Base-by-base conservation (phyloP, 306 rosid genomes). In the Cajanus cajan region DNA sequence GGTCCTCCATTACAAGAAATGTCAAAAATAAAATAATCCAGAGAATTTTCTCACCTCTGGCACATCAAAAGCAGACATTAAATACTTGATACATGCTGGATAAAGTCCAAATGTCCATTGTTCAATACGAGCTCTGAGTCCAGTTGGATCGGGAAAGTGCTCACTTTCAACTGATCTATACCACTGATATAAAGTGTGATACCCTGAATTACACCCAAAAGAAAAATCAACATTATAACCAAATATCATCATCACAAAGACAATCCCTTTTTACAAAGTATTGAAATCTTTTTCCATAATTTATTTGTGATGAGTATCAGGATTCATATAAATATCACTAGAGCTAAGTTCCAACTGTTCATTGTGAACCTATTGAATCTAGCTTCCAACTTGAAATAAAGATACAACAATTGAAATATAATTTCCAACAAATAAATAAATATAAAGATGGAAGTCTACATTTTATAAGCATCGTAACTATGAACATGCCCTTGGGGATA, bases 131-230 rank as follows among this genome's bases (percentile, higher is more conserved):
- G 94, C 88, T 87, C 99, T 91, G 50, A 95, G 99, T 59, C 98
- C 99, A 9, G 99, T 93, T 70, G 98, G 99, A 83, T 93, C 99
- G 2, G 98, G 98, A 80, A 95, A 95, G 89, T 93, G 98, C 87
- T 91, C 94, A 15, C 96, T 90, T 88, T 95, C 99, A 82, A 87
- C 88, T 8, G 94, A 73, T 74, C 74, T 90, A 76, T 95, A 95
- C 98, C 97, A 95, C 84, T 93, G 87, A 84, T 95, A 91, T 81
- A 93, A 87, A 78, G 94, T 87, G 82, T 95, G 99, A 85, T 93
- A 95, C 40, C 98, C 99, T 95, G 92, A 40, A 65, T 84, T 31
- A 64, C 67, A 84, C 11, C 10, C 40, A 2, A 6, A 28, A 28
- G 13, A 4, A 64, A 43, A 37, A 43, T 21, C 7, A 28, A 54